Base-by-base conservation (phyloP, 2,329 filamentous ascomycete species). In the Sclerotinia nivalis region DNA sequence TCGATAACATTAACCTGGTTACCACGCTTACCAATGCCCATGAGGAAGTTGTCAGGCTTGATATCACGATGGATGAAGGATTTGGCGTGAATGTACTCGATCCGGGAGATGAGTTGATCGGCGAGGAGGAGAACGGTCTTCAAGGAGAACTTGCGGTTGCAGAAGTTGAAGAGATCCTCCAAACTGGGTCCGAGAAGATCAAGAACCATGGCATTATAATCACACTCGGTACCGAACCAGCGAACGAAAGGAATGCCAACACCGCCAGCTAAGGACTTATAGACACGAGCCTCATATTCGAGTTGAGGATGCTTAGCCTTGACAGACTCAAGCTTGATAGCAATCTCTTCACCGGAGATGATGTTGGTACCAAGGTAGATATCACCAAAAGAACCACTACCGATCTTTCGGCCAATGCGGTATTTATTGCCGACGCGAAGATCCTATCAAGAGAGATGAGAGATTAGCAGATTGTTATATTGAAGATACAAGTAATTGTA, bases 1-100 rank as follows among this genome's bases (percentile, higher is more conserved):
- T 98, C 96, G 77, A 99, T 98, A 64, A 98, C 95, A 77, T 98
- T 98, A 86, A 99, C 95, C 85, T 98, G 95, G 85, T 98, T 99
- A 75, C 96, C 96, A 79, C 95, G 93, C 88, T 98, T 98, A 80
- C 96, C 96, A 78, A 98, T 98, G 73, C 95, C 95, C 95, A 98
- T 97, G 64, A 98, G 86, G 85, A 98, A 99, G 88, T 99, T 98
- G 86, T 99, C 96, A 47, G 96, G 96, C 87, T 99, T 99, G 86
- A 99, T 99, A 82, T 99, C 96, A 83, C 96, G 94, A 84, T 99
- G 96, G 81, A 98, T 98, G 83, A 99, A 98, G 12, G 93, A 97
- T 84, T 98, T 98, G 85, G 96, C 96, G 82, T 99, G 96, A 78
- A 99, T 99, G 85, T 98, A 98, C 84, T 99, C 96, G 82, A 99